These are phyloP conservation scores for Stevia rebaudiana DNA, from an alignment of 140 eudicot species.

Conservation along the genomic window DNA sequence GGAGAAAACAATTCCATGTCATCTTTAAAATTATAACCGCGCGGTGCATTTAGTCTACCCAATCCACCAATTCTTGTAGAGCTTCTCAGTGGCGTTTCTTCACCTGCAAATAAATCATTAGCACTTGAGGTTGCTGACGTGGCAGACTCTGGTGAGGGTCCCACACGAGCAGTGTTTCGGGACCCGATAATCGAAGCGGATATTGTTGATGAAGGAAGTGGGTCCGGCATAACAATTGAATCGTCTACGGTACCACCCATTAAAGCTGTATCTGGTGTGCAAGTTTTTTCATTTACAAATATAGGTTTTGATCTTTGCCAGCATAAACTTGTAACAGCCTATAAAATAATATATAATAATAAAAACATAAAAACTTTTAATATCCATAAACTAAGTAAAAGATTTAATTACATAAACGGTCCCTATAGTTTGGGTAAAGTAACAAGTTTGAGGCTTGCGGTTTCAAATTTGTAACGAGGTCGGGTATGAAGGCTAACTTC, in stretches of 20 bases:
- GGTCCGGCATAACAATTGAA: slow-evolving; percentile 95
- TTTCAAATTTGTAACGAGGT: too few species aligned
- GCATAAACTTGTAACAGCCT: slow-evolving; percentile 93
- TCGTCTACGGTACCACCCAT: slow-evolving; percentile 86
- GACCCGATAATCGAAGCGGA: slow-evolving; percentile 48
- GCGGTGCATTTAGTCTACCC: slow-evolving; percentile 70
- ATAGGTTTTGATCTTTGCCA: slow-evolving; percentile 98
- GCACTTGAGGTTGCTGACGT: slow-evolving; percentile 35
- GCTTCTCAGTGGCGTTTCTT: slow-evolving; percentile 76
- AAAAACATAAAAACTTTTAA: background rate
- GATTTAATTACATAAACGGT: too few species aligned
- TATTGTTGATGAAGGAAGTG: slow-evolving; percentile 76
- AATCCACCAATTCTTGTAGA: slow-evolving; percentile 54
- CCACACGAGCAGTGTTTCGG: slow-evolving; percentile 51
- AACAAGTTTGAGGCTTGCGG: too few species aligned
- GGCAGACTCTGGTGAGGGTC: slow-evolving; percentile 42
- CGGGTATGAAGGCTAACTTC: too few species aligned
- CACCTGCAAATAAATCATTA: slow-evolving; percentile 36
- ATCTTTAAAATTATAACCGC: slow-evolving; percentile 60
- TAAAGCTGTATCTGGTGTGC: slow-evolving; percentile 68
- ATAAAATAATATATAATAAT: slow-evolving; percentile 51
- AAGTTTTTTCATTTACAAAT: slow-evolving; percentile 64
- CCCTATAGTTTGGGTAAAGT: too few species aligned
- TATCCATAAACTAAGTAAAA: background rate
- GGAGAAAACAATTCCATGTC: slow-evolving; percentile 99